Evolutionary conservation across 228 moss, liverwort and hornwort genomes (phyloP).

Genomic region (Sphagnum fallax): DNA sequence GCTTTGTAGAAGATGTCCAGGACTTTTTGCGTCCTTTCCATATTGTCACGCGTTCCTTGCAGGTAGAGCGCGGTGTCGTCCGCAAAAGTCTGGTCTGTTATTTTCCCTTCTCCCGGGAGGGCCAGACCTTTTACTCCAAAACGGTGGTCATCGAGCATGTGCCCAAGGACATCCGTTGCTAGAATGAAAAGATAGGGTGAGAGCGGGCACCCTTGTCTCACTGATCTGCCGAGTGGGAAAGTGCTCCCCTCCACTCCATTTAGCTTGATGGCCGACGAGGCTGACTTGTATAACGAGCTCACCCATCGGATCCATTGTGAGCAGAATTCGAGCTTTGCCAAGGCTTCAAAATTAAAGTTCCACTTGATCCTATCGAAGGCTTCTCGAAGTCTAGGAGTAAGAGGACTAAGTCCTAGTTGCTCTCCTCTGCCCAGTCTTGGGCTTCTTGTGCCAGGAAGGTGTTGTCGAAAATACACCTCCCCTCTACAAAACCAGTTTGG

Average conservation of each 20-base stretch:
- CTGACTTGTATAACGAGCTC: neutral
- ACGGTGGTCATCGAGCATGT: neutral
- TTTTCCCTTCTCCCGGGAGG: neutral
- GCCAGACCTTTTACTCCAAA: neutral
- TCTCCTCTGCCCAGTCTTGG: neutral
- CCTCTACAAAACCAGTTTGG: neutral
- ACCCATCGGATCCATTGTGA: neutral
- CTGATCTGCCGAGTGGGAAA: neutral
- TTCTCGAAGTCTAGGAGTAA: constrained; percentile 1
- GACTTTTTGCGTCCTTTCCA: neutral
- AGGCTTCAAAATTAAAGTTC: neutral
- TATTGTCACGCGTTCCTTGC: neutral
- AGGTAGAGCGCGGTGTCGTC: neutral
- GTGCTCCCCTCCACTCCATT: neutral
- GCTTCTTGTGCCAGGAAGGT: neutral
- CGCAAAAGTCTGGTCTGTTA: neutral
- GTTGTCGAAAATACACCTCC: constrained; percentile 1
- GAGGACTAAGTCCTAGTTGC: neutral
- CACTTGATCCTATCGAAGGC: neutral
- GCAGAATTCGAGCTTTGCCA: neutral
- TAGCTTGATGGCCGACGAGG: neutral
- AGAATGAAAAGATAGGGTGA: neutral
- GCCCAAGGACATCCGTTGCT: neutral
- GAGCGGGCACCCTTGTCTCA: constrained; percentile 1
- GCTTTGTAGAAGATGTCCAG: neutral